Base-by-base conservation (phyloP, 148 eudicot species). In the Spergularia marina region DNA sequence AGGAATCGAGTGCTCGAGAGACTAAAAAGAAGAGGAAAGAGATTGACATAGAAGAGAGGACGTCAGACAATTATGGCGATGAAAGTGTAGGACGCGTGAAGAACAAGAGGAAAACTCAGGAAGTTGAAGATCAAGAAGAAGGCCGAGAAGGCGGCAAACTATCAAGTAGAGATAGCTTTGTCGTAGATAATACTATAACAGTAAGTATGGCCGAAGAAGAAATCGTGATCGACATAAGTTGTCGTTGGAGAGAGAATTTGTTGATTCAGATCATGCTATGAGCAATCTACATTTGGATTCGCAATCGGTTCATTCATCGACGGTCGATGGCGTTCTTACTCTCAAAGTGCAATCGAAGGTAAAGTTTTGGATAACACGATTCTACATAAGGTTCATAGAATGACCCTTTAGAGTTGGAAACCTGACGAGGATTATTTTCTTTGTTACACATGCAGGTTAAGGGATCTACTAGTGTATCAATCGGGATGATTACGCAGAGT, bases 341-440 rank as follows among this genome's bases (percentile, higher is more conserved):
- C 40, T 92, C 61, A 84, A 82, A 12, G 69, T 90, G 40, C 84
- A 81, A 72, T 85, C 92, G 4, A 87, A 82, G 94, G 97, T 89
- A 68, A 40, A 6, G 6, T 15, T 59, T 72, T 25, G 71, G 18
- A 65, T 40, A 34, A 25, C 7, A 57, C 17, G 12, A 15, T 41
- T 15, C 53, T 75, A 65, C 69, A 23, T 39, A 61, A 18, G 2
- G 5, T 0, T 18, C 36, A 4, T 41, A 41, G 0, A 1, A 9
- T 44, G 10, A 44, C 8, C 49, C 49, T 6, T 44, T 44, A 44
- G 10, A 44, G 49, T 44, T 44, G 49, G 4, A 44, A 44, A 30
- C 36, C 1, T 3, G 36, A 2, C 36, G 4, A 21, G 25, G 13
- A 14, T 60, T 36, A 0, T 60, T 47, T 44, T 79, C 64, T 71